Conservation (phyloP, 805 yeast genomes). For the Lachancea mirantina region DNA sequence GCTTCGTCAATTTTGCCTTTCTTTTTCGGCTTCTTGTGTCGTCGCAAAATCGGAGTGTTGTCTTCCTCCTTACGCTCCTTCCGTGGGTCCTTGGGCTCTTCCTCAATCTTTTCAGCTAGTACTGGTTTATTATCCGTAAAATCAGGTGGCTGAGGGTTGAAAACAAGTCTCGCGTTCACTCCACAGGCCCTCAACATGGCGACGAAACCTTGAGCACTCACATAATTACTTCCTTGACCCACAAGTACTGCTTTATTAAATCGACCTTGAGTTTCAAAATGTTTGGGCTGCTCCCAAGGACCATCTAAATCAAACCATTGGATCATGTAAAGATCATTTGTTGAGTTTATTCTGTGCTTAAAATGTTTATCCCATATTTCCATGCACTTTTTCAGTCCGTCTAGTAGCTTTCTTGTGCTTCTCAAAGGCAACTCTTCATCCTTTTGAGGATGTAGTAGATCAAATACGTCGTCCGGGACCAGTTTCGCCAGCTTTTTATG, state of each 20-base stretch:
- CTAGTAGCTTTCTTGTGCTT: slow-evolving; percentile 61
- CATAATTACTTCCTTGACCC: slow-evolving; percentile 64
- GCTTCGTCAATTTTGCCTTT: slow-evolving; percentile 2
- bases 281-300: slow-evolving; percentile 11
- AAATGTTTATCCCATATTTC: slow-evolving; percentile 52
- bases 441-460: slow-evolving; percentile 43
- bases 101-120: slow-evolving; percentile 5
- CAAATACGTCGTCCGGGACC: slow-evolving; percentile 42
- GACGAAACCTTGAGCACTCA: slow-evolving; percentile 84
- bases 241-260: slow-evolving; percentile 39
- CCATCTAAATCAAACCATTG: slow-evolving; percentile 42
- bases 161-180: slow-evolving; percentile 64
- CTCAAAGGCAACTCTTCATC: slow-evolving; percentile 33
- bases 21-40: background rate
- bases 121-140: slow-evolving; percentile 41
- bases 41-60: too few species aligned
- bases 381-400: slow-evolving; percentile 66
- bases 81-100: background rate
- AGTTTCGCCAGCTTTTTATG: slow-evolving; percentile 35
- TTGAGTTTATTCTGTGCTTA: slow-evolving; percentile 35
- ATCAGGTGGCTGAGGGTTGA: slow-evolving; percentile 88
- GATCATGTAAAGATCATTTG: slow-evolving; percentile 34
- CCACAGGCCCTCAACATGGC: slow-evolving; percentile 64
- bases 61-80: too few species aligned
- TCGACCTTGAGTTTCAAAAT: slow-evolving; percentile 30